Evolutionary conservation across 2,329 filamentous ascomycete species (phyloP), one percentile per base, ranked within the genome.

Genomic region (Aspergillus neotritici): DNA sequence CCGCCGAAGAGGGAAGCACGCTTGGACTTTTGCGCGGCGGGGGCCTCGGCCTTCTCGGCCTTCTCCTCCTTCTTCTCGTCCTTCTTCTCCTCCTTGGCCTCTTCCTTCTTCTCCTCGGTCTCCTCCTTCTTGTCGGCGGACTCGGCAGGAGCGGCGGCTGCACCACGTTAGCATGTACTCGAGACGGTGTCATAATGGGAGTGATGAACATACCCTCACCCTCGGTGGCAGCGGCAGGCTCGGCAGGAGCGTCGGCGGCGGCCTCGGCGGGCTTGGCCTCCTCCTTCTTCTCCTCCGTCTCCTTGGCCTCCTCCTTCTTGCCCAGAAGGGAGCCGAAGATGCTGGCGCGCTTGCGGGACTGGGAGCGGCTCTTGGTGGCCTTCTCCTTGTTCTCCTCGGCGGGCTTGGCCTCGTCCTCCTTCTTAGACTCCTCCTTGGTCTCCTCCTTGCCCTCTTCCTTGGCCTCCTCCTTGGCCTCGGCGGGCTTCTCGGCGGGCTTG

Each of bases 1-100:
- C 81, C 83, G 58, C 80, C 81, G 70, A 94, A 94, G 60, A 90
- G 83, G 54, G 87, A 93, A 69, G 82, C 82, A 68, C 88, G 86
- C 86, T 94, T 94, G 69, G 70, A 54, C 69, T 82, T 80, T 47
- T 72, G 72, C 51, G 73, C 74, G 54, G 70, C 58, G 47, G 63
- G 66, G 34, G 66, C 60, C 45, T 70, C 70, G 56, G 52, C 53
- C 46, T 61, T 56, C 42, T 62, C 55, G 41, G 58, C 52, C 40
- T 50, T 50, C 45, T 60, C 49, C 33, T 56, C 53, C 31, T 50
- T 46, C 25, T 39, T 33, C 37, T 80, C 66, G 71, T 72, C 62
- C 72, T 77, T 44, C 17, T 39, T 40, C 31, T 48, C 16, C 11
- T 47, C 45, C 41, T 44, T 33, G 9, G 32, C 9, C 16, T 47